Evolutionary conservation across 2,329 filamentous ascomycete genomes (phyloP).

Genomic region (Boeremia lycopersici): DNA sequence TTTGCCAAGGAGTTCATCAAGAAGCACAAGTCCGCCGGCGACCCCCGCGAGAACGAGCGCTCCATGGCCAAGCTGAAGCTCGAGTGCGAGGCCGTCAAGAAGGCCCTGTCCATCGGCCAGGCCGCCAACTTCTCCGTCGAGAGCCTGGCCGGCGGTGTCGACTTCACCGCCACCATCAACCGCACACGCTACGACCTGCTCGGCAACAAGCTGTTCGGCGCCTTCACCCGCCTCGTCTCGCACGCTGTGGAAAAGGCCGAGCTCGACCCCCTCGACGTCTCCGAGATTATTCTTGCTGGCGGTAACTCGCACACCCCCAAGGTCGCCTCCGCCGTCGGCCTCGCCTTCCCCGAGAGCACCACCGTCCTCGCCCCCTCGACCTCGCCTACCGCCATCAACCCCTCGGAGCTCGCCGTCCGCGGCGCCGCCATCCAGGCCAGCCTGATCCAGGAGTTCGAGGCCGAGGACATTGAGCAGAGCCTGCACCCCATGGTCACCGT

Average conservation of each 20-base stretch:
- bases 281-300: slow-evolving; percentile 92
- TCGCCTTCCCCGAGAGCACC: slow-evolving; percentile 81
- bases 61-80: slow-evolving; percentile 90
- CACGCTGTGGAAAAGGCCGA: slow-evolving; percentile 88
- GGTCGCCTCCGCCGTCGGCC: slow-evolving; percentile 79
- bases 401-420: slow-evolving; percentile 84
- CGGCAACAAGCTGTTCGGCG: slow-evolving; percentile 81
- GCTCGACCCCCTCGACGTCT: slow-evolving; percentile 88
- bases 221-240: slow-evolving; percentile 85
- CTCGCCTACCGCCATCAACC: slow-evolving; percentile 79
- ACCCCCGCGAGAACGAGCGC: slow-evolving; percentile 80
- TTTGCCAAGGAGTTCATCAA: slow-evolving; percentile 99
- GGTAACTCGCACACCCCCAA: slow-evolving; percentile 93
- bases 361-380: slow-evolving; percentile 83
- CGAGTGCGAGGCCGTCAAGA: slow-evolving; percentile 90
- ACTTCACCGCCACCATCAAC: slow-evolving; percentile 93
- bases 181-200: slow-evolving; percentile 90
- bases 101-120: slow-evolving; percentile 83
- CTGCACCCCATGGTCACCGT: slow-evolving; percentile 95
- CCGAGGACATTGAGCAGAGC: slow-evolving; percentile 91
- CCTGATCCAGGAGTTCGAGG: slow-evolving; percentile 92
- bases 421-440: slow-evolving; percentile 96
- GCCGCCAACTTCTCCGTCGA: slow-evolving; percentile 94
- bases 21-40: slow-evolving; percentile 77
- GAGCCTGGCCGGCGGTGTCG: slow-evolving; percentile 83